Conservation (phyloP, 139 green algal species). For the Axilococcus clingmanii region DNA sequence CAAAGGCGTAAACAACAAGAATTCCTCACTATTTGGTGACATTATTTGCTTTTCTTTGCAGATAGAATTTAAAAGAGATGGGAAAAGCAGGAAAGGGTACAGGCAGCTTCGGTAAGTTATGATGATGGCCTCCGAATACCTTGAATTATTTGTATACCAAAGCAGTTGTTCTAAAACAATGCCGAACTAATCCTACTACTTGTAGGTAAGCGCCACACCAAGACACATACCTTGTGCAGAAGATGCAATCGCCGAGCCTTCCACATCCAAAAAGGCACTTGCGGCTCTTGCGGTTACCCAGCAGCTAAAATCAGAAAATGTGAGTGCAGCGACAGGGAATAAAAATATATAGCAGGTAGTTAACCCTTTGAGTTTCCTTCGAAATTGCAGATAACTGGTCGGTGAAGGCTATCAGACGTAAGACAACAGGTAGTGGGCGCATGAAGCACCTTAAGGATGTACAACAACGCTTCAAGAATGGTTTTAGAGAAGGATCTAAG, state of each 20-base stretch:
- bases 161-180: too few species aligned
- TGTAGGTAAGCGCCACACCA: conserved; percentile 88
- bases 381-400: conserved; percentile 86
- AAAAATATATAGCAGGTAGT: neutral
- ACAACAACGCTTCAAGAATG: conserved; percentile 87
- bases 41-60: neutral
- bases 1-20: neutral
- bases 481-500: conserved; percentile 86
- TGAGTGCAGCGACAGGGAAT: conserved; percentile 39
- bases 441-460: conserved; percentile 92
- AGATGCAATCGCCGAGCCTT: conserved; percentile 80
- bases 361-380: neutral
- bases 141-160: too few species aligned
- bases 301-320: conserved; percentile 85
- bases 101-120: conserved; percentile 49
- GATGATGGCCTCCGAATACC: too few species aligned
- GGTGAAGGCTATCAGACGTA: conserved; percentile 94
- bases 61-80: conserved; percentile 18
- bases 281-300: conserved; percentile 89
- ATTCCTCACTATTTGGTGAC: neutral
- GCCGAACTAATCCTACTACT: too few species aligned
- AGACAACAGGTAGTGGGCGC: conserved; percentile 93
- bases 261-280: conserved; percentile 96
- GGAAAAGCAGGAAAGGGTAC: conserved; percentile 67
- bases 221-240: conserved; percentile 94